Conservation (phyloP, 805 yeast genomes). For the Candida insectorum region DNA sequence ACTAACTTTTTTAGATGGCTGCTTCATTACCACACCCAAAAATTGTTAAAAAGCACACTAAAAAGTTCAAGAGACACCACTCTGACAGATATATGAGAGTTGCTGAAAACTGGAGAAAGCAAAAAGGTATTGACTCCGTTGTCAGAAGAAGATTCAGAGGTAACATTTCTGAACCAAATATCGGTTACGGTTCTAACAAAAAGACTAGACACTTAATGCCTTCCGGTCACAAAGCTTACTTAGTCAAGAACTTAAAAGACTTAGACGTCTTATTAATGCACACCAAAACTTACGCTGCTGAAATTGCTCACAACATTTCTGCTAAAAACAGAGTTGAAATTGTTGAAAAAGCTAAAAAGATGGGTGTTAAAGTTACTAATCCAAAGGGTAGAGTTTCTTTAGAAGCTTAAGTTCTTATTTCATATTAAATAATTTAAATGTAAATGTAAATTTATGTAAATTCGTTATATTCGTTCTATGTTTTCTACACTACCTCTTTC, state of each 20-base stretch:
- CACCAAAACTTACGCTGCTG: slow-evolving; percentile 99
- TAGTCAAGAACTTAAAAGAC: slow-evolving; percentile 89
- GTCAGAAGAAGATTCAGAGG: slow-evolving; percentile 99
- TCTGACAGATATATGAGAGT: slow-evolving; percentile 99
- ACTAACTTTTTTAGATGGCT: slow-evolving; percentile 57
- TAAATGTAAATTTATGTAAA: slow-evolving; percentile 10
- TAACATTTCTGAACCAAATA: slow-evolving; percentile 97
- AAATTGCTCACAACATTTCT: slow-evolving; percentile 98
- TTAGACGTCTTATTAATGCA: slow-evolving; percentile 94
- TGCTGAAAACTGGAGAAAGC: slow-evolving; percentile 99
- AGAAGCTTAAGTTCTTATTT: slow-evolving; percentile 71
- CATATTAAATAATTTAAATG: slow-evolving; percentile 12
- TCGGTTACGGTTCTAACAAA: slow-evolving; percentile 99
- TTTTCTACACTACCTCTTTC: slow-evolving; percentile 12
- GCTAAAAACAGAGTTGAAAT: slow-evolving; percentile 97
- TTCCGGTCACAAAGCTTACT: slow-evolving; percentile 97
- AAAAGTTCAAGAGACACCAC: slow-evolving; percentile 99
- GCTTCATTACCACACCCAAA: slow-evolving; percentile 97
- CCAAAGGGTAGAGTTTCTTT: slow-evolving; percentile 97
- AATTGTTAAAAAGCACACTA: slow-evolving; percentile 99
- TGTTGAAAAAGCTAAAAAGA: slow-evolving; percentile 94
- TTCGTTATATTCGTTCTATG: slow-evolving; percentile 2
- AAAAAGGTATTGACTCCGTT: slow-evolving; percentile 99
- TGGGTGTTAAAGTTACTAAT: slow-evolving; percentile 98
- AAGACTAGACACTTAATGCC: slow-evolving; percentile 94